phyloP scores from a whole-genome alignment of 352 stramenopile species.

The Globisporangium splendens region DNA sequence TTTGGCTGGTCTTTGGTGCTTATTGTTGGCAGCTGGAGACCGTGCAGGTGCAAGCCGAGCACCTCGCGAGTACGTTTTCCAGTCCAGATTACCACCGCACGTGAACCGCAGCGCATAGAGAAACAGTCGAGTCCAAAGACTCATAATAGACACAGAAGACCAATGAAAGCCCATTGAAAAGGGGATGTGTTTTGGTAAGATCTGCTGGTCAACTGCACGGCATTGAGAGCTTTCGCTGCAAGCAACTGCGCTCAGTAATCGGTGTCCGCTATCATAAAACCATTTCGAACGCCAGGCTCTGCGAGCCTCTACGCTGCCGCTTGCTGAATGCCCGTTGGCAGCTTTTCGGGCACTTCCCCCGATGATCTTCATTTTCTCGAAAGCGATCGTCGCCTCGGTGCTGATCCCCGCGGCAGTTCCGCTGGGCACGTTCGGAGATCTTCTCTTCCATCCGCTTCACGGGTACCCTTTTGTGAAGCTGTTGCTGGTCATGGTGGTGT shows the following conservation, averaged over 20 bases:
- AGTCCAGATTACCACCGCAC: conserved; percentile 61
- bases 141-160: too few relatives aligned
- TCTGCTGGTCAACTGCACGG: background rate
- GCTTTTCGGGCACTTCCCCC: too few relatives aligned
- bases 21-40: conserved; percentile 48
- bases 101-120: conserved; percentile 7
- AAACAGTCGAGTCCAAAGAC: conserved; percentile 2
- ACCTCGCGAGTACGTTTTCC: conserved; percentile 56
- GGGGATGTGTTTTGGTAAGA: background rate
- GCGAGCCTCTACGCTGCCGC: too few relatives aligned
- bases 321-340: conserved; percentile 34
- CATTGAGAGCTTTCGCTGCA: too few relatives aligned
- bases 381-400: conserved; percentile 72
- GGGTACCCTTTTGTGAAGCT: conserved; percentile 69
- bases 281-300: too few relatives aligned
- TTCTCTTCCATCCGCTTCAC: conserved; percentile 61
- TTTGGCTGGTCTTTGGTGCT: background rate
- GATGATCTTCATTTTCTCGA: conserved; percentile 76
- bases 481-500: conserved; percentile 77
- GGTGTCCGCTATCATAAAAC: too few relatives aligned
- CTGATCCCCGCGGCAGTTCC: conserved; percentile 46
- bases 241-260: too few relatives aligned
- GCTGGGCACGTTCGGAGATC: conserved; percentile 52
- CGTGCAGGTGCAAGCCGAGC: conserved; percentile 63
- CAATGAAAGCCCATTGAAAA: too few relatives aligned